phyloP scores from a whole-genome alignment of 306 rosid species.

The Trifolium pratense region DNA sequence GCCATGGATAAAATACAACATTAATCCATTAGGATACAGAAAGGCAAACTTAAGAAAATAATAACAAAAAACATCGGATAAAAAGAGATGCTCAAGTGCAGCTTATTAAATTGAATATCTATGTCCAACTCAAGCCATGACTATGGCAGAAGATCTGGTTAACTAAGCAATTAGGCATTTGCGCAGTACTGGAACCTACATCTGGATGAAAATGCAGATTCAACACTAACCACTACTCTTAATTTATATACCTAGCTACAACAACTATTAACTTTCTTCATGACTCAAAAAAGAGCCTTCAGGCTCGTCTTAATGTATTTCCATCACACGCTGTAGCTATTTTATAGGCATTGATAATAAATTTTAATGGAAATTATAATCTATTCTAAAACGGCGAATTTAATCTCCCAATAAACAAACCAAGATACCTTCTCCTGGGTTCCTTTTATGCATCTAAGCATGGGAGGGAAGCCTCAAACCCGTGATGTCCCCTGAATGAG shows the following conservation, averaged over 20 bases:
- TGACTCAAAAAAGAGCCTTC: constrained; percentile 1
- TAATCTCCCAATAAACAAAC: constrained; percentile 86
- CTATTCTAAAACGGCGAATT: constrained; percentile 56
- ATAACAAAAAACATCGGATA: constrained; percentile 12
- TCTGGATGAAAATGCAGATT: constrained; percentile 34
- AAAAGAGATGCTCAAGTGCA: constrained; percentile 11
- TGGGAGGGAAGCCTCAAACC: constrained; percentile 90
- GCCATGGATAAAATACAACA: constrained; percentile 85
- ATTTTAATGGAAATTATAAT: constrained; percentile 38
- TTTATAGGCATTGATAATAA: not conserved
- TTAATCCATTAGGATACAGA: constrained; percentile 66
- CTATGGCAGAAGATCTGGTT: not conserved
- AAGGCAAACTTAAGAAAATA: constrained; percentile 36
- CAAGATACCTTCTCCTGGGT: constrained; percentile 99
- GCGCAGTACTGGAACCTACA: constrained; percentile 30
- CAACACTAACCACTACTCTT: constrained; percentile 16
- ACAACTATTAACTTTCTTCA: not conserved
- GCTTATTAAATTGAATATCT: constrained; percentile 15
- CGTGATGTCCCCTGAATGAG: constrained; percentile 91
- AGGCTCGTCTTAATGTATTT: constrained; percentile 28
- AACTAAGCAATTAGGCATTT: constrained; percentile 9
- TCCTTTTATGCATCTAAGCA: constrained; percentile 90
- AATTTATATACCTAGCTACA: constrained; percentile 16
- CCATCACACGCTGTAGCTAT: constrained; percentile 25
- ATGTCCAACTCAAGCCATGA: constrained; percentile 7